Evolutionary conservation across 2,329 filamentous ascomycete species (phyloP), one percentile per base, ranked within the genome.

Genomic region (Cercospora berteroae): DNA sequence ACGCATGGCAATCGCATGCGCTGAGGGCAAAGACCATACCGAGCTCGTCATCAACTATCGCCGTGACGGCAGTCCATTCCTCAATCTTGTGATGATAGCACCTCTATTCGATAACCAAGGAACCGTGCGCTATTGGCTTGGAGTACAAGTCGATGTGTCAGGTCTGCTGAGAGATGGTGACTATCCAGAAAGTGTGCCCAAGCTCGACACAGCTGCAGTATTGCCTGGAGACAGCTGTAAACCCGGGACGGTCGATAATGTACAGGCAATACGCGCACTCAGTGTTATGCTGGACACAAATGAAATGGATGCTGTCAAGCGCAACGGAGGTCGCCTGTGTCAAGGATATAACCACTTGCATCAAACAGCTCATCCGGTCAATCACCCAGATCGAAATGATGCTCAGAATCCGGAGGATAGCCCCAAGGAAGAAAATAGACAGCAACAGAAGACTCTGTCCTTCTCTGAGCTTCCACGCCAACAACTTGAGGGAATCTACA

Each of bases 11-110:
- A 85, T 89, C 48, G 87, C 87, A 31, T 79, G 90, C 12, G 77
- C 82, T 9, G 85, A 83, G 1, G 88, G 88, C 12, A 84, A 86
- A 70, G 90, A 93, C 72, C 86, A 89, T 70, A 90, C 85, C 60
- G 91, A 94, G 72, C 86, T 91, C 0, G 87, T 94, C 63, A 79
- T 94, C 36, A 93, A 94, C 76, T 94, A 77, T 74, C 86, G 89
- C 33, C 86, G 89, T n/a, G 90, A 92, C 72, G 90, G 90, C 0
- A 90, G 88, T 0, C 89, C 89, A 0, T 92, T 92, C 73, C 89
- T 92, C 84, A 92, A 92, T 69, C 82, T 93, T 2, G 82, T 92
- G n/a, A 90, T 91, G 87, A 85, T 87, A n/a, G 88, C 89, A 1
- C 90, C 90, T 0, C 80, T 93, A 0, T 85, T 88, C 68, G 90